These are phyloP conservation scores for Saccharum hybrid DNA, from an alignment of 202 grass and related monocot species.

Conservation along the genomic window DNA sequence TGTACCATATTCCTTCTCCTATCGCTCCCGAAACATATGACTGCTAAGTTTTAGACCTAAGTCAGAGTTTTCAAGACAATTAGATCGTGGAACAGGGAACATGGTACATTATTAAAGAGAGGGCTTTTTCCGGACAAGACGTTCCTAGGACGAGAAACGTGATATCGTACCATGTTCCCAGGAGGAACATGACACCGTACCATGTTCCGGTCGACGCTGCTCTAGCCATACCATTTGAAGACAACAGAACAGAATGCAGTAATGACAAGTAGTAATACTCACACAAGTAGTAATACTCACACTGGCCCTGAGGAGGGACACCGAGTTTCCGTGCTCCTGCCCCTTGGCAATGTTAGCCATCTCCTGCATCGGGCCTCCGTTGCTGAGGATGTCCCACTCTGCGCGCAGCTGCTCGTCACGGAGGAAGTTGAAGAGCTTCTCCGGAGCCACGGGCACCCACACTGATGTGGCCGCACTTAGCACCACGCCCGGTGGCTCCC, in stretches of 20 bases:
- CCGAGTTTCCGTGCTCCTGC: slow-evolving; percentile 76
- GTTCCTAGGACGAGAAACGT: too few species aligned
- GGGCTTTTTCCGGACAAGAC: too few species aligned
- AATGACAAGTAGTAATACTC: background rate
- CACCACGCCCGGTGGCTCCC: slow-evolving; percentile 91
- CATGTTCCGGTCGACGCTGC: background rate
- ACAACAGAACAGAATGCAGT: background rate
- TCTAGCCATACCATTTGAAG: background rate
- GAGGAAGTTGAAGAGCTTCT: slow-evolving; percentile 89
- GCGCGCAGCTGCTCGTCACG: slow-evolving; percentile 81
- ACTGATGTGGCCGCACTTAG: slow-evolving; percentile 92
- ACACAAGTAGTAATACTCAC: slow-evolving; percentile 62
- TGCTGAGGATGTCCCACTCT: slow-evolving; percentile 96
- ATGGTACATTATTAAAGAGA: too few species aligned
- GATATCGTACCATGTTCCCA: too few species aligned
- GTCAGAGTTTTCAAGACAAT: too few species aligned
- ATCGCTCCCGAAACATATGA: too few species aligned
- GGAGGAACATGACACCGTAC: background rate
- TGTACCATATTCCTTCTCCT: background rate
- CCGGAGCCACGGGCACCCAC: slow-evolving; percentile 65
- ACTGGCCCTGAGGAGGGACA: slow-evolving; percentile 83
- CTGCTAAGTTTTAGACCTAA: background rate
- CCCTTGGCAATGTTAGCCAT: slow-evolving; percentile 93
- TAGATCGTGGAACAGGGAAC: too few species aligned
- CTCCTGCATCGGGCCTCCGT: slow-evolving; percentile 91